These are phyloP conservation scores for Botryotinia calthae DNA, from an alignment of 2,329 filamentous ascomycete genomes.

Conservation along the genomic window DNA sequence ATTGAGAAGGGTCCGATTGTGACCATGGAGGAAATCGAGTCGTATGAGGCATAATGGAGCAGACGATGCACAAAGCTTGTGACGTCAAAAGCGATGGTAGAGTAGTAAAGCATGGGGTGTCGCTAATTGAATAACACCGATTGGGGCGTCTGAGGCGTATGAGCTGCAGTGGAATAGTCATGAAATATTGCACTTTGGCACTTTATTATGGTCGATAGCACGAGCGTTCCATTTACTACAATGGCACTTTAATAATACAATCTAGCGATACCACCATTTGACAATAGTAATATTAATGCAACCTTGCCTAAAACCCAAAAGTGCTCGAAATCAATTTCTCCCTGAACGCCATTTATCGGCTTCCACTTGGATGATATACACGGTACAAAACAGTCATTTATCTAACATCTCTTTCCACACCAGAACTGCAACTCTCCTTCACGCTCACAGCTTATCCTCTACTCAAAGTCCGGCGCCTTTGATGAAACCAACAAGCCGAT, in stretches of 20 bases:
- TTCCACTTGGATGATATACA: conserved; percentile 29
- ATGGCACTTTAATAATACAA: conserved; percentile 33
- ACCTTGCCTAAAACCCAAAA: conserved; percentile 21
- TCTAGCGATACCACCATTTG: conserved; percentile 26
- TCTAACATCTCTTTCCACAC: conserved; percentile 13
- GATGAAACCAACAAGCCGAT: conserved; percentile 84
- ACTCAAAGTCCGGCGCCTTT: conserved; percentile 72
- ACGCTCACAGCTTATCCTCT: background rate
- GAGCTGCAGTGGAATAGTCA: background rate
- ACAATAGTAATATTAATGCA: conserved; percentile 23
- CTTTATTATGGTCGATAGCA: background rate
- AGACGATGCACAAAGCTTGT: background rate
- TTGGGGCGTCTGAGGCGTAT: background rate
- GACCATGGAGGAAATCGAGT: background rate
- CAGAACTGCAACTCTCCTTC: background rate
- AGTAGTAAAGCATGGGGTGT: background rate
- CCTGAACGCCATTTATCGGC: conserved; percentile 28
- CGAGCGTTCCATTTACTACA: conserved; percentile 15
- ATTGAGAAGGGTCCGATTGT: background rate
- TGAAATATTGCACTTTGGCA: background rate
- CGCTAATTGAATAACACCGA: background rate
- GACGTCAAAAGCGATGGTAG: background rate
- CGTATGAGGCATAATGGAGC: background rate
- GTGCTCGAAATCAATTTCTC: conserved; percentile 27
- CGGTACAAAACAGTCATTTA: conserved; percentile 22